Base-by-base conservation (phyloP, 2,329 filamentous ascomycete genomes). In the Chaetomiaceae sp. region DNA sequence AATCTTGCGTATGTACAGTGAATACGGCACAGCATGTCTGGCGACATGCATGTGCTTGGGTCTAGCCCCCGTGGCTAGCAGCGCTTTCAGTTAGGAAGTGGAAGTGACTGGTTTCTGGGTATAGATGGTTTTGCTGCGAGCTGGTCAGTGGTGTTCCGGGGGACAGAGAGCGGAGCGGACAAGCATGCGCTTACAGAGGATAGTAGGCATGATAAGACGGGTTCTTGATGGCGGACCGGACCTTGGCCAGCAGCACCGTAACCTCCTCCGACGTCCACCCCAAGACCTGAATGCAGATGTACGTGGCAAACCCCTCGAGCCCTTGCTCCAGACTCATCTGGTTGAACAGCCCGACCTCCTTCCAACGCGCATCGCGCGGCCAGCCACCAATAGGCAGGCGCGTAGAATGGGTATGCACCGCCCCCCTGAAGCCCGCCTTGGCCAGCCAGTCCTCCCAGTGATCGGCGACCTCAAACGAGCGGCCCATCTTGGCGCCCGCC, bases 321-420 rank as follows among this genome's bases (percentile, higher is more conserved):
- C 36, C 36, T 14, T 38, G 36, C 36, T 38, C 36, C 7, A 38
- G 36, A 10, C 36, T 38, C 22, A 27, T 5, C 36, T 19, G 14
- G 36, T 38, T 38, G 22, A 38, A 38, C 36, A 38, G 5, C 22
- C 36, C 36, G 14, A 38, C 36, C 20, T 38, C 36, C 36, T 27
- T 38, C 36, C 36, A 38, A 9, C 22, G 6, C 12, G 22, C n/a
- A n/a, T 38, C 36, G n/a, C 19, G 19, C 12, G 36, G 20, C 36
- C 36, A 38, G 6, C 22, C 36, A 9, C 36, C 36, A n/a, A 38
- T 38, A n/a, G 36, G 36, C 36, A 38, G 22, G 4, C 36, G 4
- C 14, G 24, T 20, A 3, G 36, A 38, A n/a, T 27, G 3, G 14
- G 22, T 27, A n/a, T 27, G 36, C 36, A 38, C 9, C 2, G 36